Conservation (phyloP, 176 grass and related monocot species). For the Carex myosuroides region DNA sequence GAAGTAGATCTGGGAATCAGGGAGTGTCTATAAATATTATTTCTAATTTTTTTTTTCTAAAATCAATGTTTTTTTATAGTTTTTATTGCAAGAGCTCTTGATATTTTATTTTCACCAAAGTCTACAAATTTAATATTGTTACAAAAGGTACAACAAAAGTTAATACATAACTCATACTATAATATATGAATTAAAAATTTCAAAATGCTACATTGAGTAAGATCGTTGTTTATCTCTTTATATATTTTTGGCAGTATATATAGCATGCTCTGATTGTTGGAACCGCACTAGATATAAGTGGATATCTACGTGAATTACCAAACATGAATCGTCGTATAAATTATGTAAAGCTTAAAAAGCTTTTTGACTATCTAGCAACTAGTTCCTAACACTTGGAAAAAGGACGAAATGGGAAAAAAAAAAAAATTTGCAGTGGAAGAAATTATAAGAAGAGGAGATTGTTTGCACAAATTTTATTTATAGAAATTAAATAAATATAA, state of each 20-base stretch:
- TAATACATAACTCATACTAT: too few species aligned
- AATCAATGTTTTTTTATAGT: too few species aligned
- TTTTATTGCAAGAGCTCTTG: too few species aligned
- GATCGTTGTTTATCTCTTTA: not conserved
- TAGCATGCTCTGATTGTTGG: not conserved
- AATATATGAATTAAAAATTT: too few species aligned
- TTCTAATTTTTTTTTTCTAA: too few species aligned
- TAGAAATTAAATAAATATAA: too few species aligned
- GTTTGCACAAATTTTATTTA: too few species aligned
- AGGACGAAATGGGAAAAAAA: not conserved
- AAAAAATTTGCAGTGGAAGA: not conserved
- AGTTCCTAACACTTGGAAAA: not conserved
- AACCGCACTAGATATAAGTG: constrained; percentile 12
- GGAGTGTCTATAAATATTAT: too few species aligned
- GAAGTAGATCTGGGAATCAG: too few species aligned
- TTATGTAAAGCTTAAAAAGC: not conserved
- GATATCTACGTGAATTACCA: constrained; percentile 15
- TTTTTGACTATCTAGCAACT: not conserved
- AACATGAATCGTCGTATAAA: not conserved
- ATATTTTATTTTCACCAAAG: too few species aligned
- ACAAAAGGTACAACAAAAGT: too few species aligned
- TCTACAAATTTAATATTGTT: too few species aligned
- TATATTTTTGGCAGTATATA: not conserved
- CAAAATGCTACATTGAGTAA: not conserved
- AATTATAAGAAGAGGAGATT: not conserved